Evolutionary conservation across 345 rosid species (phyloP), one percentile per base, ranked within the genome.

Genomic region (Camelina sativa): DNA sequence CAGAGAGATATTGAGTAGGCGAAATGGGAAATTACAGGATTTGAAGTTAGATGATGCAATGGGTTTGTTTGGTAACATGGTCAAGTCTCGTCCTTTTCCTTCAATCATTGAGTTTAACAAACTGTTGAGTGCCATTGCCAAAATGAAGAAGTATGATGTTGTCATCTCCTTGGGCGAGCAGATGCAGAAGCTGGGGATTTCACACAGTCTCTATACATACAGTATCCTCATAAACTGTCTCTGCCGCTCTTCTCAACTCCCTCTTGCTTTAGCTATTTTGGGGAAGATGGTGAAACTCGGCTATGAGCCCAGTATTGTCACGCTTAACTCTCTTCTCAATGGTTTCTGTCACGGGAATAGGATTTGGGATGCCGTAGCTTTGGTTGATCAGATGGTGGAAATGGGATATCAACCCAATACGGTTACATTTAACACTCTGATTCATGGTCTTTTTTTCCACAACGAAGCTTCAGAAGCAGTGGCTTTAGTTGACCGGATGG

Each of bases 321-420:
- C 37, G 9, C 37, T 34, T 34, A 7, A 9, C 7, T 34, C 37
- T 2, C 8, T 34, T 7, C 9, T 34, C 9, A 34, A 34, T 1
- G 37, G 48, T 0, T 43, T 0, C 2, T 56, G 73, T 10, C 52
- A 15, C 6, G 1, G 25, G 0, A 41, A 57, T 1, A 69, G 28
- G 38, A 52, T 56, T 1, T 17, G n/a, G 0, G 62, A 69, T 4
- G 66, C 57, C 0, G 52, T 58, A 12, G 5, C 15, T 57, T 1
- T 71, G 34, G 15, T 71, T 32, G 66, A 58, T 4, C 66, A 46
- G 2, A 47, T 71, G 66, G 75, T 17, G 35, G 32, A 34, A 7
- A 11, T 19, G 59, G 69, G 69, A 1, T 62, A 38, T 53, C 0
- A 25, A 9, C 62, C 28, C 0, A 0, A 54, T n/a, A 22, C 11